Base-by-base conservation (phyloP, 2,329 filamentous ascomycete species). In the Sporothrix curviconia region DNA sequence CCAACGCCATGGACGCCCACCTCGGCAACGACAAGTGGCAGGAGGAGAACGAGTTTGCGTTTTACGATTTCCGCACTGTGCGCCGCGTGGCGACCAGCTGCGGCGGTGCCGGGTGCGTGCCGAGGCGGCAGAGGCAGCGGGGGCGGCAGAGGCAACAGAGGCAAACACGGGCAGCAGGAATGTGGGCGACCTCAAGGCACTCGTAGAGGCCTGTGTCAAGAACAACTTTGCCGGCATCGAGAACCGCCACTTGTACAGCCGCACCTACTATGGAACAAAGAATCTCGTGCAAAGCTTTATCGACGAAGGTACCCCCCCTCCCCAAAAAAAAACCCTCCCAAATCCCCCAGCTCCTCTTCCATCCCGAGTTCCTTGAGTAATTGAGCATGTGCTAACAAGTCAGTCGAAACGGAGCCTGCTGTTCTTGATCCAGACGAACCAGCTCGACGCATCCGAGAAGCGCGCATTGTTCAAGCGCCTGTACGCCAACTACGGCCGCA, bases 221-320 rank as follows among this genome's bases (percentile, higher is more conserved):
- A 95, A 92, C 72, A 97, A 99, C 68, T 99, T 97, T 72, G 90
- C 90, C 17, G 94, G 94, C 0, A 86, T 96, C 14, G 94, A 99
- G 71, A 97, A 96, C 66, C 85, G 92, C 9, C 82, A 90, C 56
- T 74, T 99, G n/a, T 99, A 99, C 70, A 95, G 90, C 66, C 92
- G 97, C 74, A 95, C 92, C 3, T 99, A 99, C 69, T 96, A 91
- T 65, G 94, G 94, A 32, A 97, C 94, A n/a, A 99, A 99, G 72
- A 84, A 94, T 60, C 73, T 96, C 62, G 89, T 96, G 30, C 94
- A 97, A 71, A 85, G 86, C 56, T 97, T 92, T 67, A 76, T 96
- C 44, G 90, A 96, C 60, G 92, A 97, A 72, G 78, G 84, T 85
- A 24, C 6, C 15, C 9, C 19, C 14, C 17, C 7, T 7, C 12